phyloP scores from a whole-genome alignment of 495 filamentous ascomycete species.

The Aeminium ludgeri region DNA sequence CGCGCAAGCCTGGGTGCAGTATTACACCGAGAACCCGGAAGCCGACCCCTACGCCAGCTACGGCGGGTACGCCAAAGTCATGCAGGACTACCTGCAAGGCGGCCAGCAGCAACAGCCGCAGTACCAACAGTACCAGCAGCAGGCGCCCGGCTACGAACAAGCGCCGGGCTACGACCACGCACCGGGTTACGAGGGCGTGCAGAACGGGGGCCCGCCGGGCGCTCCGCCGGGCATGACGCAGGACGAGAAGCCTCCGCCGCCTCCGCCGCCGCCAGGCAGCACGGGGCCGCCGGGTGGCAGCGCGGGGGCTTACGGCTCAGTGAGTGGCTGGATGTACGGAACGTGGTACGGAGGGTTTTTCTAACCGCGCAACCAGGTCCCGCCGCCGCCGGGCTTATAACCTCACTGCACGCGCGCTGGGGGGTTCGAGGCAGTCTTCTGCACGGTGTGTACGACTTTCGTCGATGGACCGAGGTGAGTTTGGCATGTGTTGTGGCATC shows the following conservation, averaged over 20 bases:
- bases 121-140: too few relatives aligned
- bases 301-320: conserved; percentile 45
- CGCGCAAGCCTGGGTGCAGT: conserved; percentile 27
- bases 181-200: conserved; percentile 2
- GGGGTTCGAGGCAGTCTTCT: too few relatives aligned
- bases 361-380: conserved; percentile 15
- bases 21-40: conserved; percentile 74
- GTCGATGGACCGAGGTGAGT: too few relatives aligned
- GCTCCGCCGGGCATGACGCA: conserved; percentile 48
- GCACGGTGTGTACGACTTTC: too few relatives aligned
- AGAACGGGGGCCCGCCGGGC: conserved; percentile 20
- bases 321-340: conserved; percentile 4
- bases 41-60: conserved; percentile 83
- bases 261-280: conserved; percentile 23
- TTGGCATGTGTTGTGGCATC: too few relatives aligned
- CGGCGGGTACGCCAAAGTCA: conserved; percentile 59
- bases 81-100: conserved; percentile 47
- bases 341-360: neutral
- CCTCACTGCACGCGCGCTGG: too few relatives aligned
- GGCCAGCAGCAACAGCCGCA: conserved; percentile 38
- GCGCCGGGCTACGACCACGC: neutral
- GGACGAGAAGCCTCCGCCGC: conserved; percentile 48
- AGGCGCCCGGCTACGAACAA: neutral
- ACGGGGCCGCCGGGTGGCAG: conserved; percentile 27
- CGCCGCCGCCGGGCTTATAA: conserved; percentile 19